Conservation (phyloP, 371 early-diverging fungal species). For the Batrachochytrium dendrobatidis region DNA sequence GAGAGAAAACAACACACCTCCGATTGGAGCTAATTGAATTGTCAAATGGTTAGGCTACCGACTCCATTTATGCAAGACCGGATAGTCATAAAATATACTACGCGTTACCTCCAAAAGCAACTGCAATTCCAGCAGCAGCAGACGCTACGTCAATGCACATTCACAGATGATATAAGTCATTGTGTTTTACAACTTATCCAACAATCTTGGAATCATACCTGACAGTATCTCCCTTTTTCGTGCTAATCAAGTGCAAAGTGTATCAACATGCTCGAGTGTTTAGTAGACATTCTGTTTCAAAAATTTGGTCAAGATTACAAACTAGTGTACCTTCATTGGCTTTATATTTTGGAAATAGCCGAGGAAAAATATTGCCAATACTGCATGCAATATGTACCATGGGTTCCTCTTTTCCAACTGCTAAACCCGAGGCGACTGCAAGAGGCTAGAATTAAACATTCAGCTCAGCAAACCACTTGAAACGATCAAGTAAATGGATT, state of each 20-base stretch:
- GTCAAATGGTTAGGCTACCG: not conserved
- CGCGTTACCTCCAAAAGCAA: conserved; percentile 73
- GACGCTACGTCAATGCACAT: conserved; percentile 49
- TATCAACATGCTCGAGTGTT: not conserved
- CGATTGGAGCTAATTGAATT: conserved; percentile 64
- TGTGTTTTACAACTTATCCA: not conserved
- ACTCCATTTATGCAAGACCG: not conserved
- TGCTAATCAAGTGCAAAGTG: conserved; percentile 33
- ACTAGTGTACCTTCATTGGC: conserved; percentile 31
- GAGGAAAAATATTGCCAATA: conserved; percentile 77
- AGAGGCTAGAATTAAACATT: conserved; percentile 21
- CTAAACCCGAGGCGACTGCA: conserved; percentile 68
- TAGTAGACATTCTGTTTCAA: not conserved
- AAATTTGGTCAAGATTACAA: conserved; percentile 30
- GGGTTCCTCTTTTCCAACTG: conserved; percentile 92
- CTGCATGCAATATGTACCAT: conserved; percentile 90
- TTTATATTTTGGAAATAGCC: conserved; percentile 70
- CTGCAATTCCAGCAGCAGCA: conserved; percentile 89
- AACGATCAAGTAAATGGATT: conserved; percentile 20
- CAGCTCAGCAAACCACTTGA: conserved; percentile 19
- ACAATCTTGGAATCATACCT: conserved; percentile 11
- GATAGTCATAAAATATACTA: not conserved
- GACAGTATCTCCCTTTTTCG: conserved; percentile 83
- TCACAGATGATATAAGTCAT: not conserved
- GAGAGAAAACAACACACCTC: conserved; percentile 91